Evolutionary conservation across 2,329 filamentous ascomycete species (phyloP).

Genomic region (Botrytis pseudocinerea): DNA sequence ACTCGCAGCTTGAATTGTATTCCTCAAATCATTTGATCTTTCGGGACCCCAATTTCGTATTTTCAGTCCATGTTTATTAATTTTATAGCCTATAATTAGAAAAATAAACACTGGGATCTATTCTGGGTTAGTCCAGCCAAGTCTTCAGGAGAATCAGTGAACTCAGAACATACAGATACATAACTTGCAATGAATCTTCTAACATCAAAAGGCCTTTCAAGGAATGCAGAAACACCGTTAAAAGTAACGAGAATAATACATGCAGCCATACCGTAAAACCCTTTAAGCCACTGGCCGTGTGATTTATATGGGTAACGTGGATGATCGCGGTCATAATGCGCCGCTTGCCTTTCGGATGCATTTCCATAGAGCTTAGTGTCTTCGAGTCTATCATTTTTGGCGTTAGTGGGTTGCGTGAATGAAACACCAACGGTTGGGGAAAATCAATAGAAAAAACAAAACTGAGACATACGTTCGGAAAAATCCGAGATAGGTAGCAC

Average conservation of each 20-base stretch:
- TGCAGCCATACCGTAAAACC: slow-evolving; percentile 41
- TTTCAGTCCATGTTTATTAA: slow-evolving; percentile 41
- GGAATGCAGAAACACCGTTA: slow-evolving; percentile 42
- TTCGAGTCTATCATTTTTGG: slow-evolving; percentile 39
- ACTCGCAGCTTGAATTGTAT: slow-evolving; percentile 41
- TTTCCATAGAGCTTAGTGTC: slow-evolving; percentile 45
- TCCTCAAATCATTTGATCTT: slow-evolving; percentile 41
- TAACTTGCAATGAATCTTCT: slow-evolving; percentile 45
- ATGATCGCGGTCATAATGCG: slow-evolving; percentile 43
- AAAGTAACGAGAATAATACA: slow-evolving; percentile 43
- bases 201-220: slow-evolving; percentile 42
- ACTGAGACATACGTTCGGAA: slow-evolving; percentile 41
- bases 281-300: slow-evolving; percentile 45
- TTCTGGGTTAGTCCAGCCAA: not conserved
- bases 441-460: not conserved
- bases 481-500: slow-evolving; percentile 45
- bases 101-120: slow-evolving; percentile 43
- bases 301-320: slow-evolving; percentile 45
- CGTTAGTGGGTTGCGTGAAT: not conserved
- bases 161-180: slow-evolving; percentile 42
- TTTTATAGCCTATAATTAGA: slow-evolving; percentile 42
- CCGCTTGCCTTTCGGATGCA: slow-evolving; percentile 43
- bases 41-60: slow-evolving; percentile 41
- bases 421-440: not conserved
- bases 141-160: not conserved